Base-by-base conservation (phyloP, 805 yeast species). In the Spathaspora girioi region DNA sequence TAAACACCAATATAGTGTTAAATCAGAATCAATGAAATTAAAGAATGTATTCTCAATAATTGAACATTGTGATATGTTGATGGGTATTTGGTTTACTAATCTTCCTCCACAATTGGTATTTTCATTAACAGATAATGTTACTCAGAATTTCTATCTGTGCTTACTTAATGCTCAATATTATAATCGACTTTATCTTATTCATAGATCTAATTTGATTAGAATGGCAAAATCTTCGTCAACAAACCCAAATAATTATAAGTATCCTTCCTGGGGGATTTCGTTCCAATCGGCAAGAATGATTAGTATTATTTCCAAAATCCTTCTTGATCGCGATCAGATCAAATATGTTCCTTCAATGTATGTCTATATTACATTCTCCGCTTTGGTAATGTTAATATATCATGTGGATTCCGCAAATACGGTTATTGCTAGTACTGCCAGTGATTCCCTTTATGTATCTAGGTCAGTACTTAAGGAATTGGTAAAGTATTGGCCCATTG, bases 281-380 rank as follows among this genome's bases (percentile, higher is more conserved):
- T 87, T 86, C 73, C 89, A 86, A 65, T 88, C 92, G 0, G 90
- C 94, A 0, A 81, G 88, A 59, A 83, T 86, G 82, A 82, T 87
- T 55, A 78, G 87, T 5, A 73, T 80, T 43, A 83, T 88, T 50
- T 76, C 82, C 27, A 82, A 83, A 46, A 82, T 80, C 51, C 57
- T 87, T 51, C 58, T 75, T 40, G 79, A 76, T 43, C 73, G 76
- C 42, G 74, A 76, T 49, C 80, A 80, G 56, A 62, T 84, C 49
- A 68, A 66, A 49, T 76, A 73, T 56, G 77, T 81, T 52, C 86
- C 89, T 11, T 81, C 84, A n/a, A 71, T 78, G 64, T 77, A 75
- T 58, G 83, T 81, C 31, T 83, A 82, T 60, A 78, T 78, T 38
- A 69, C 78, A 48, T 85, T 82, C 62, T 77, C 84, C 31, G 89